phyloP scores from a whole-genome alignment of 1,284 basidiomycete genomes.

The Moesziomyces globuligerus region DNA sequence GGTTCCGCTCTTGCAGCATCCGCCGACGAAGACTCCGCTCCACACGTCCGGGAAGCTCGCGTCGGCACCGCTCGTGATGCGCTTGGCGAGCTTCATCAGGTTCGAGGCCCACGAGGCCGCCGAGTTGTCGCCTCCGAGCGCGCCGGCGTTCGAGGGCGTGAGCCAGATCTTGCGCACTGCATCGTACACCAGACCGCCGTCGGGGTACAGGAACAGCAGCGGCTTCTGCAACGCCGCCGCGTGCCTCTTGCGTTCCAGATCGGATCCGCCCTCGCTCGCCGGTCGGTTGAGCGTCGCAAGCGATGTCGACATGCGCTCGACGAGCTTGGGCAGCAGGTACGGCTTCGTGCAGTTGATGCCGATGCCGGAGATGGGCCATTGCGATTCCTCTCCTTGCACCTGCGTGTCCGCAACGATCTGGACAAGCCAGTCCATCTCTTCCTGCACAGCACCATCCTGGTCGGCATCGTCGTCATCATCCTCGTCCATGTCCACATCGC shows the following conservation, averaged over 20 bases:
- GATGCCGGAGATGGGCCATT: conserved; percentile 49
- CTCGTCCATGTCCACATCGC: conserved; percentile 34
- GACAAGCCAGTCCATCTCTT: conserved; percentile 47
- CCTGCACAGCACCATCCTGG: conserved; percentile 23
- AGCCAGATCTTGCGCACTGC: conserved; percentile 49
- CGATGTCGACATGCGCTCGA: conserved; percentile 38
- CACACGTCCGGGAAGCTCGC: conserved; percentile 23
- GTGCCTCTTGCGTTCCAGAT: conserved; percentile 13
- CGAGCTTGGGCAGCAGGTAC: conserved; percentile 38
- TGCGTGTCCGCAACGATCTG: conserved; percentile 36
- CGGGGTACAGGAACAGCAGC: conserved; percentile 60
- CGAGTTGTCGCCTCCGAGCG: conserved; percentile 20
- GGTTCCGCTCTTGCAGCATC: conserved; percentile 57
- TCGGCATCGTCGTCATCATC: conserved; percentile 27
- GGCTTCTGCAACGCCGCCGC: conserved; percentile 24
- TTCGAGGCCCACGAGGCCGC: conserved; percentile 42
- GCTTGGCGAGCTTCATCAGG: conserved; percentile 42
- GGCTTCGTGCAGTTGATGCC: conserved; percentile 65
- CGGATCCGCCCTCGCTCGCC: conserved; percentile 16
- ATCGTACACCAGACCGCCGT: conserved; percentile 61
- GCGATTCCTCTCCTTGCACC: conserved; percentile 31
- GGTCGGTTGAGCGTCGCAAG: conserved; percentile 28
- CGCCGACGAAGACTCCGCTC: conserved; percentile 53
- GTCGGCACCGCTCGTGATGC: conserved; percentile 8
- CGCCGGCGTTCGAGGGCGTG: conserved; percentile 20